phyloP scores from a whole-genome alignment of 495 filamentous ascomycete genomes.

The Xylaria castorea region DNA sequence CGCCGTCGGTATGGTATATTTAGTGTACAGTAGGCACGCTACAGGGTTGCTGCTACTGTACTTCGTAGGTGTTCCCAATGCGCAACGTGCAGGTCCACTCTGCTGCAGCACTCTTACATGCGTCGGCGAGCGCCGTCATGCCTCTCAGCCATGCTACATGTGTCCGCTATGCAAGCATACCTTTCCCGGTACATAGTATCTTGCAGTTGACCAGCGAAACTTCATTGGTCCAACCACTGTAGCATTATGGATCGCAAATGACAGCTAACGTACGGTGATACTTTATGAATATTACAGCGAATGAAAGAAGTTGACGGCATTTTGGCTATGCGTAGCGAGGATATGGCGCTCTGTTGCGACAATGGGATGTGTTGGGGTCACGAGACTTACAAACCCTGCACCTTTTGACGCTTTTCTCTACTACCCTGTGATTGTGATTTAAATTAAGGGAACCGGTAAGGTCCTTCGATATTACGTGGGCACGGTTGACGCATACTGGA shows the following conservation, averaged over 20 bases:
- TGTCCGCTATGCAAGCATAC: too few relatives aligned
- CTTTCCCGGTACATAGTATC: not conserved
- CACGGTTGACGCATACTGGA: not conserved
- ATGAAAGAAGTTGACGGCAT: not conserved
- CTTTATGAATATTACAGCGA: not conserved
- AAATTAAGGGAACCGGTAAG: not conserved
- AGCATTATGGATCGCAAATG: not conserved
- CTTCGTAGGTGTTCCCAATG: not conserved
- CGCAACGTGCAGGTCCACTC: constrained; percentile 7
- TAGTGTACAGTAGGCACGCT: not conserved
- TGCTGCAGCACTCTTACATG: not conserved
- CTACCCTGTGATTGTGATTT: not conserved
- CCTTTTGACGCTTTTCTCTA: not conserved
- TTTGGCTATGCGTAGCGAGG: not conserved
- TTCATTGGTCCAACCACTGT: not conserved
- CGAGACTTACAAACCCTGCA: not conserved
- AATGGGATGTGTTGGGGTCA: not conserved
- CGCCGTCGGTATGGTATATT: not conserved
- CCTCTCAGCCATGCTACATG: too few relatives aligned
- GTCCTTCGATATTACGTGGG: not conserved
- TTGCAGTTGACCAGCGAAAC: not conserved
- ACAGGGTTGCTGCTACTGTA: too few relatives aligned
- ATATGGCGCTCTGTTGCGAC: not conserved
- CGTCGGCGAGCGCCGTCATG: not conserved
- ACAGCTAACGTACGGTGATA: not conserved